These are phyloP conservation scores for Dorcoceras hygrometricum DNA, from an alignment of 257 asterid species.

Conservation along the genomic window DNA sequence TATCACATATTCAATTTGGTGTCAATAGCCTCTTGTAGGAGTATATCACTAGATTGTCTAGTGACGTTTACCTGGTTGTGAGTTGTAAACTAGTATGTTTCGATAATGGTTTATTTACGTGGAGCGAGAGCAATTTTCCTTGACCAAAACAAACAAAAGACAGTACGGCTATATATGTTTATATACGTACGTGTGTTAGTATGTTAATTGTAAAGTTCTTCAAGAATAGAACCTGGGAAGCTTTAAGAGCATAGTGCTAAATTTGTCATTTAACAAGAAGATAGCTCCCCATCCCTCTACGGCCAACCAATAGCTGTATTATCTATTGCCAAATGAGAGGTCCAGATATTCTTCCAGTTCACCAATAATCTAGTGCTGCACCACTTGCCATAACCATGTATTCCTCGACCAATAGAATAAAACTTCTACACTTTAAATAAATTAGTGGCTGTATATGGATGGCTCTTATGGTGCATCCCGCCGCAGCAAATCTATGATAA, in stretches of 20 bases:
- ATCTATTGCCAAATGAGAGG: slow-evolving; percentile 46
- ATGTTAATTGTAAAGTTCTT: no score
- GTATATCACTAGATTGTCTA: no score
- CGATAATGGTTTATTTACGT: no score
- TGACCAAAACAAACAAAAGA: no score
- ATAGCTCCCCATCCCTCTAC: slow-evolving; percentile 40
- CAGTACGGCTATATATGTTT: no score
- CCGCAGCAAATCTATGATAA: slow-evolving; percentile 24
- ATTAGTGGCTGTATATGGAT: background rate
- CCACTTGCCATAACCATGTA: background rate
- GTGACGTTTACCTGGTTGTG: no score
- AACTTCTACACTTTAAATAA: background rate
- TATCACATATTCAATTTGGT: no score
- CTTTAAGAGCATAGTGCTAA: background rate
- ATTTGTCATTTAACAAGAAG: slow-evolving; percentile 25
- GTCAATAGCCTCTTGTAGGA: no score
- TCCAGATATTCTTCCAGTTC: background rate
- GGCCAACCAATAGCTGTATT: slow-evolving; percentile 28
- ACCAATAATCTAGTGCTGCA: slow-evolving; percentile 2
- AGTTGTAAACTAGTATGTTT: no score
- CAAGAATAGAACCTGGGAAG: background rate
- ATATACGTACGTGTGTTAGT: no score
- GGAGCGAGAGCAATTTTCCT: no score
- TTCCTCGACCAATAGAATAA: slow-evolving; percentile 2
- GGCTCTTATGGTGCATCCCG: slow-evolving; percentile 10